Evolutionary conservation across 1,284 basidiomycete species (phyloP), one percentile per base, ranked within the genome.

Genomic region (Tilletiaria anomala): DNA sequence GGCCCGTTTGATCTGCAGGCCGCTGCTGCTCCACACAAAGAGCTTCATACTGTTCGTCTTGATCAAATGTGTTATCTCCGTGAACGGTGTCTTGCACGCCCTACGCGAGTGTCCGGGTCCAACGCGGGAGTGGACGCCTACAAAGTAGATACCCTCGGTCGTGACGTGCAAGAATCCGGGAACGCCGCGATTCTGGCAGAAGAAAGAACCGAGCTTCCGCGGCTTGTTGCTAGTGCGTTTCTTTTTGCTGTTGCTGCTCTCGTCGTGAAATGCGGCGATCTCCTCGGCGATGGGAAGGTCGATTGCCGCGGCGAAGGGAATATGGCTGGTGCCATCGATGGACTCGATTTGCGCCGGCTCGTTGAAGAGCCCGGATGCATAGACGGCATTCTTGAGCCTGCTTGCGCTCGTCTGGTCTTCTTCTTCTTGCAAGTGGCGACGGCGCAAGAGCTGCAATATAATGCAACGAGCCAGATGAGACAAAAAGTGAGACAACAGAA

Each of bases 171-270:
- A 29, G 16, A 60, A 54, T 18, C 62, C 62, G 4, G 63, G 63
- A 4, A 65, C 44, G 26, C 57, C 58, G 37, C 54, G 53, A 40
- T 61, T 55, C 45, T 65, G 63, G 44, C 63, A 66, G 47, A 65
- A 56, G 48, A 65, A 66, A 43, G 51, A 54, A 31, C 60, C 62
- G 2, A 66, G 44, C 43, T 64, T 64, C 32, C 26, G 26, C 26
- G 26, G 26, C n/a, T 29, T 29, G 26, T 8, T n/a, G n/a, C n/a
- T n/a, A n/a, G n/a, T n/a, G n/a, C n/a, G n/a, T n/a, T n/a, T n/a
- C n/a, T n/a, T n/a, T n/a, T n/a, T n/a, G n/a, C n/a, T n/a, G n/a
- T n/a, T n/a, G n/a, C n/a, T n/a, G n/a, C n/a, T n/a, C n/a, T n/a
- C n/a, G n/a, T n/a, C n/a, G n/a, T n/a, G n/a, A n/a, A n/a, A n/a